Conservation (phyloP, 164 flowering plant genomes). For the Buxus sempervirens region DNA sequence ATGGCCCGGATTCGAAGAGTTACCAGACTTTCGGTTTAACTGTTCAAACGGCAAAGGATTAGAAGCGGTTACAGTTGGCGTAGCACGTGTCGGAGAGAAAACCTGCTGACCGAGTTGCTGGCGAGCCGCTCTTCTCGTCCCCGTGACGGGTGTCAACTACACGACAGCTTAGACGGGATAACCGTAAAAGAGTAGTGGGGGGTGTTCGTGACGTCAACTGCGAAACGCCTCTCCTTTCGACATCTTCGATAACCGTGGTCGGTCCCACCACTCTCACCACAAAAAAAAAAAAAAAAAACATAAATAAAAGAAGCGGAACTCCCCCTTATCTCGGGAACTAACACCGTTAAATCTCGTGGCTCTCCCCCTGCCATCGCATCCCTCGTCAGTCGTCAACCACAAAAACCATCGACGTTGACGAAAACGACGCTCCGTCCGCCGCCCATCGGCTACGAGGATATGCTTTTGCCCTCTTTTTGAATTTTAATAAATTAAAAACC, state of each 20-base stretch:
- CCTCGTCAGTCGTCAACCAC: no score
- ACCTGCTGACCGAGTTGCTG: slow-evolving; percentile 10
- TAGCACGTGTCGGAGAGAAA: not conserved
- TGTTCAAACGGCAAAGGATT: no score
- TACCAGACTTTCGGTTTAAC: no score
- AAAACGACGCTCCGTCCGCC: slow-evolving; percentile 7
- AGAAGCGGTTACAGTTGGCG: no score
- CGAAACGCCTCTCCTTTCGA: not conserved
- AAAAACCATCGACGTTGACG: slow-evolving; percentile 15
- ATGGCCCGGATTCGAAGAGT: no score
- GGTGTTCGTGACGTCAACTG: slow-evolving; percentile 10
- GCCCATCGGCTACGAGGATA: no score
- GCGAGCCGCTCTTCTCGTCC: slow-evolving; percentile 16
- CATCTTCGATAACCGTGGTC: slow-evolving; percentile 1
- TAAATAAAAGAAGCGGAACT: not conserved
- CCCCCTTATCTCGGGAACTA: slow-evolving; percentile 22
- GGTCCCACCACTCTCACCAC: slow-evolving; percentile 20
- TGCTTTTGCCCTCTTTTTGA: no score
- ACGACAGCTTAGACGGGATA: slow-evolving; percentile 10
- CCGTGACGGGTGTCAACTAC: slow-evolving; percentile 20
- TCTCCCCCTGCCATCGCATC: slow-evolving; percentile 12
- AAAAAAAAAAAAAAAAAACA: not conserved
- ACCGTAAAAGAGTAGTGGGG: slow-evolving; percentile 7
- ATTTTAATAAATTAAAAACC: no score
- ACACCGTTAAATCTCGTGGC: slow-evolving; percentile 27